These are phyloP conservation scores for Amylocarpus encephaloides DNA, from an alignment of 2,329 filamentous ascomycete genomes.

Conservation along the genomic window DNA sequence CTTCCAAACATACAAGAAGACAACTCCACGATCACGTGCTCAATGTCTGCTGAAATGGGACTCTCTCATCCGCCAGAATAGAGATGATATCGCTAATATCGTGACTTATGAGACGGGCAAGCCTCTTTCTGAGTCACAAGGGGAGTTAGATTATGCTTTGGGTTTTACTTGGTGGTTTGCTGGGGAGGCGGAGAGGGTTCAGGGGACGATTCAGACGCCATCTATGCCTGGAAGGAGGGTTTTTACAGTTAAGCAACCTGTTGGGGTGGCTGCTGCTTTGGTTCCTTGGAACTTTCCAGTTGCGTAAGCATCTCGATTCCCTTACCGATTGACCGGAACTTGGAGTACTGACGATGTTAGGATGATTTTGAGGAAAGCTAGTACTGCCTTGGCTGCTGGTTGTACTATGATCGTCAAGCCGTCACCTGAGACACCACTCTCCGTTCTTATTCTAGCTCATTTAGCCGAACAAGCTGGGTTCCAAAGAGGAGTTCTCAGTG, in stretches of 20 bases:
- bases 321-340: no score
- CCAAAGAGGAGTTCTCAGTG: slow-evolving; percentile 53
- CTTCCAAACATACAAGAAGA: slow-evolving; percentile 53
- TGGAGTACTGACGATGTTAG: not conserved
- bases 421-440: slow-evolving; percentile 59
- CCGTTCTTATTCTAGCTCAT: slow-evolving; percentile 46
- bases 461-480: slow-evolving; percentile 51
- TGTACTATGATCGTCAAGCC: slow-evolving; percentile 71
- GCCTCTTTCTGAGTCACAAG: slow-evolving; percentile 44
- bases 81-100: slow-evolving; percentile 56
- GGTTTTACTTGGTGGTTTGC: slow-evolving; percentile 51
- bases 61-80: slow-evolving; percentile 53
- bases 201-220: slow-evolving; percentile 53
- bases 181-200: slow-evolving; percentile 55
- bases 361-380: slow-evolving; percentile 61
- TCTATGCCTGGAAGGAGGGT: slow-evolving; percentile 56
- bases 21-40: slow-evolving; percentile 54
- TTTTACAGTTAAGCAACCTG: slow-evolving; percentile 68
- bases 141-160: slow-evolving; percentile 46
- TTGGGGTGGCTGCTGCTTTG: slow-evolving; percentile 61
- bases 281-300: slow-evolving; percentile 71
- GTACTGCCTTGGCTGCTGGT: slow-evolving; percentile 62
- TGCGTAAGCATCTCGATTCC: slow-evolving; percentile 40
- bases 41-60: slow-evolving; percentile 61
- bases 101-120: slow-evolving; percentile 55